Conservation (phyloP, 768 basidiomycete genomes). For the Rhodotorula taiwanensis region DNA sequence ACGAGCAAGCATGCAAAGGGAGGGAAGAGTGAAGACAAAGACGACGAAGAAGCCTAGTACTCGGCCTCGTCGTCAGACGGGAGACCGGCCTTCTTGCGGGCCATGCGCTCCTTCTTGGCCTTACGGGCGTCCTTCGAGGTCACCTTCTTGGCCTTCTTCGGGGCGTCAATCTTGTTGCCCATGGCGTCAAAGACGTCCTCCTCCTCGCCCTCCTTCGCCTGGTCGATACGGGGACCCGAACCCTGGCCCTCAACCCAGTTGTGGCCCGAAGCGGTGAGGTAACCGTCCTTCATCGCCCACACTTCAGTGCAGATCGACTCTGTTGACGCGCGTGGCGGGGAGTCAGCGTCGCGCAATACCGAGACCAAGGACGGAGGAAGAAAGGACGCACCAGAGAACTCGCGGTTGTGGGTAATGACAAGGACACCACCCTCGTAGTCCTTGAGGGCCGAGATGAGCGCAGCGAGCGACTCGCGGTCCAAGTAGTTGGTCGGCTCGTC, state of each 20-base stretch:
- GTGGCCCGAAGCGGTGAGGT: slow-evolving; percentile 90
- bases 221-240: slow-evolving; percentile 87
- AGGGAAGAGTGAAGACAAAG: neutral
- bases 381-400: slow-evolving; percentile 65
- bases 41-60: neutral
- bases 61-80: slow-evolving; percentile 26
- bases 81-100: slow-evolving; percentile 32
- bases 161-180: slow-evolving; percentile 79
- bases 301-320: slow-evolving; percentile 97
- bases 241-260: slow-evolving; percentile 99
- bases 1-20: neutral
- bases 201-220: slow-evolving; percentile 80
- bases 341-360: neutral
- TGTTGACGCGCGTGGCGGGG: slow-evolving; percentile 74
- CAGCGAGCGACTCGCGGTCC: slow-evolving; percentile 97
- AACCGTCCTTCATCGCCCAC: slow-evolving; percentile 98
- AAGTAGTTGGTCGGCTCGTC: slow-evolving; percentile 81
- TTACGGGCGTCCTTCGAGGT: slow-evolving; percentile 38
- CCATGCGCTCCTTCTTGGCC: slow-evolving; percentile 34
- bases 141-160: slow-evolving; percentile 76
- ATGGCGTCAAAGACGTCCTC: slow-evolving; percentile 90
- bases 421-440: slow-evolving; percentile 68
- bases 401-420: slow-evolving; percentile 50
- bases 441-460: slow-evolving; percentile 96
- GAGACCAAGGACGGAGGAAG: neutral